Conservation (phyloP, 441 rosid genomes). For the California macrophylla region DNA sequence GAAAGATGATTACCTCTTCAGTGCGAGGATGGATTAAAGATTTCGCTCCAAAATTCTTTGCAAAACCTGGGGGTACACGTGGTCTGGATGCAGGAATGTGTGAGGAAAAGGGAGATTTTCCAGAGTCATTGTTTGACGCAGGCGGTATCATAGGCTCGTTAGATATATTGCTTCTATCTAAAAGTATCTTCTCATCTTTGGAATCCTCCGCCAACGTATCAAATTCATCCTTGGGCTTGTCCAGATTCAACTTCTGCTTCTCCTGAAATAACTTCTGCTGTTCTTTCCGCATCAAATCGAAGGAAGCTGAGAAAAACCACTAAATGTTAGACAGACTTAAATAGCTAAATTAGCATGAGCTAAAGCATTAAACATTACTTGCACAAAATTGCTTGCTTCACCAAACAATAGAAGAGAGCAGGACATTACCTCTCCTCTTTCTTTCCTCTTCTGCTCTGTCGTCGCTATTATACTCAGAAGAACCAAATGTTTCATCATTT, state of each 20-base stretch:
- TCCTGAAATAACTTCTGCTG: constrained; percentile 80
- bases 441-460: constrained; percentile 94
- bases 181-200: constrained; percentile 42
- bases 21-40: constrained; percentile 29
- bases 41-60: constrained; percentile 46
- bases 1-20: constrained; percentile 41
- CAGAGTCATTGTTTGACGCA: constrained; percentile 28
- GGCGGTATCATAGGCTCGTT: constrained; percentile 27
- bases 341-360: neutral
- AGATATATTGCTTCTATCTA: constrained; percentile 35
- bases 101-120: constrained; percentile 32
- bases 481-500: constrained; percentile 95
- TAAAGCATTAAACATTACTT: neutral
- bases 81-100: constrained; percentile 70
- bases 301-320: constrained; percentile 50
- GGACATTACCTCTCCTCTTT: constrained; percentile 75
- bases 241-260: constrained; percentile 58
- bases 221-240: constrained; percentile 47
- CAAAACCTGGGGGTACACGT: constrained; percentile 96
- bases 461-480: constrained; percentile 62
- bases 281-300: constrained; percentile 93
- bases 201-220: constrained; percentile 60
- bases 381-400: constrained; percentile 5
- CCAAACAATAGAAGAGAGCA: constrained; percentile 7
- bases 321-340: constrained; percentile 15